Evolutionary conservation across 257 asterid species (phyloP), one percentile per base, ranked within the genome.

Genomic region (Leonotis leonurus): DNA sequence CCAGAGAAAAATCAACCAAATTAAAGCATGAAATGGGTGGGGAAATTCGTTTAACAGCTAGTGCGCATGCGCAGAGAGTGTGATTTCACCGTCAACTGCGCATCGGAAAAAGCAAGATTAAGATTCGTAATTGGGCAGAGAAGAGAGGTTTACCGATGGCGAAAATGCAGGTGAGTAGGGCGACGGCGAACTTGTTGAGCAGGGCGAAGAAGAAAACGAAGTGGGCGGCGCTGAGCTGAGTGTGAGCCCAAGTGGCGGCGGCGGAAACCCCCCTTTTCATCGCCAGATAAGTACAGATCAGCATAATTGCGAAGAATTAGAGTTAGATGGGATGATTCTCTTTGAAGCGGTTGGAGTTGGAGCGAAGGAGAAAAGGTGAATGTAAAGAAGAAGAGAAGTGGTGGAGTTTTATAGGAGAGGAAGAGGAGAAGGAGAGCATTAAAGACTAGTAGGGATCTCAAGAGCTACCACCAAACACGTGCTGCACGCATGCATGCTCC

Each of bases 81-180:
- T 0, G 6, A 45, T 29, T 62, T 3, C 2, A 0, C 11, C 1
- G 1, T 8, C 13, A 24, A 12, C 5, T 39, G 11, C 8, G 26
- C 33, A 4, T 6, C 8, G 16, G 40, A 13, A 3, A 3, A 4
- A 14, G 13, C 24, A 43, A 41, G 29, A 37, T 17, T 1, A 22
- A 12, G 6, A 2, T 11, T 39, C 5, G 73, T 48, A 36, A 21
- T 49, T 5, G 21, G 17, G 11, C 8, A 17, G 17, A 8, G 27
- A 2, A 48, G 30, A 26, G 20, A 6, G 36, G 64, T 73, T n/a
- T 78, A 82, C 96, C 95, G 27, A 89, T 20, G 56, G 93, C 90
- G 20, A 89, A 72, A 62, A 82, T 17, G 81, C 86, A 84, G 8
- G 89, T 80, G 29, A 80, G 73, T 1, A 86, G 68, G 56, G 85